Base-by-base conservation (phyloP, 148 eudicot genomes). In the Camellia lanceoleosa region DNA sequence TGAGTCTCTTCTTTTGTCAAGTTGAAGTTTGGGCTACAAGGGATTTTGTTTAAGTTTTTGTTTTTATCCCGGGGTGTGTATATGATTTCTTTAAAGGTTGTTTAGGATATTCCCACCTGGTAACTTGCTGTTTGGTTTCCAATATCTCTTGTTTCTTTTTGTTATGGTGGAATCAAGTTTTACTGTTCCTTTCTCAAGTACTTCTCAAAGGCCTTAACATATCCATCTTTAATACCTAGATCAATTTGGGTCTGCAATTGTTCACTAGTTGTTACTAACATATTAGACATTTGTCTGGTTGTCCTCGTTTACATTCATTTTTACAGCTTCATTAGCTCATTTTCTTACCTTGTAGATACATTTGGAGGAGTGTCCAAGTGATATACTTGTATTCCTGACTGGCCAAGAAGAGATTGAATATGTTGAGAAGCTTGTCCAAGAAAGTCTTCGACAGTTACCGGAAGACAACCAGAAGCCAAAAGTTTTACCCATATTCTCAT, bases 321-420 rank as follows among this genome's bases (percentile, higher is more conserved):
- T 64, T 47, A 10, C 18, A 38, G 68, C 73, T 75, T 79, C 7
- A 71, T 61, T 79, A 63, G 52, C 63, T 76, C 20, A n/a, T 62
- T 68, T 77, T 77, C 38, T 52, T 71, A 20, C 60, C n/a, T 85
- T 79, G 15, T 80, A 96, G 99, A 91, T 96, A 86, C 98, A 93
- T 86, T 71, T 92, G 78, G 90, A 90, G 79, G 99, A 96, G 78
- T 91, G 87, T 49, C 92, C 91, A 44, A 98, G 99, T 77, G 98
- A 96, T 86, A 84, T 96, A 81, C 99, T 96, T 80, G 98, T 92
- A 82, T 96, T 96, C 85, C 89, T 96, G 84, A 92, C 99, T 80
- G 99, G 99, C 76, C 99, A 96, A 91, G 98, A 96, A 85, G 99
- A 96, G 82, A 96, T 96, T 86, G 99, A 96, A 90, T 86, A 92